Evolutionary conservation across 2,329 filamentous ascomycete genomes (phyloP).

Genomic region (Paraconiothyrium brasiliense): DNA sequence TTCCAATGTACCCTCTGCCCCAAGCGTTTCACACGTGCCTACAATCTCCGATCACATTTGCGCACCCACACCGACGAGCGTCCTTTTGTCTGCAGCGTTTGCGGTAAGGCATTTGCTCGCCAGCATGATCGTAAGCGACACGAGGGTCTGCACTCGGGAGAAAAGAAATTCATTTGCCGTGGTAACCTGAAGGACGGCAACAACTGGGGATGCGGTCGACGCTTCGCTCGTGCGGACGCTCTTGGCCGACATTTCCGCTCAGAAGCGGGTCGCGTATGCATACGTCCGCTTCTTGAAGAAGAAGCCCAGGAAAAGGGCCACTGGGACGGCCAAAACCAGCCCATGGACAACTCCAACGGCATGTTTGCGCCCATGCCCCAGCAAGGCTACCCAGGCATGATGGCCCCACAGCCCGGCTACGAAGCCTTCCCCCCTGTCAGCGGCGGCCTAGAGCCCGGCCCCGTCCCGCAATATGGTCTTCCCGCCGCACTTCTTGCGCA

Average conservation of each 20-base stretch:
- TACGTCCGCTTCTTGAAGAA: slow-evolving; percentile 96
- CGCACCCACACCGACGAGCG: slow-evolving; percentile 97
- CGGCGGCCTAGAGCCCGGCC: slow-evolving; percentile 41
- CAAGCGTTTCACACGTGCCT: slow-evolving; percentile 94
- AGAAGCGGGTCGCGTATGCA: slow-evolving; percentile 94
- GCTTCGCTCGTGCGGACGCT: slow-evolving; percentile 95
- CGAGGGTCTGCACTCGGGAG: slow-evolving; percentile 93
- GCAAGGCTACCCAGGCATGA: slow-evolving; percentile 45
- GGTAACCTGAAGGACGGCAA: slow-evolving; percentile 84
- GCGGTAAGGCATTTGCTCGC: slow-evolving; percentile 94
- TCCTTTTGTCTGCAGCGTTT: slow-evolving; percentile 96
- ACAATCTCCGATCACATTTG: slow-evolving; percentile 93
- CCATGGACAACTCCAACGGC: slow-evolving; percentile 63
- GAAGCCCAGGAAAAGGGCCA: slow-evolving; percentile 82
- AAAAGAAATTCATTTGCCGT: slow-evolving; percentile 98
- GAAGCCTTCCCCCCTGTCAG: slow-evolving; percentile 39
- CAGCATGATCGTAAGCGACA: slow-evolving; percentile 98
- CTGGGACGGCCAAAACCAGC: slow-evolving; percentile 65
- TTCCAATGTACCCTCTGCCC: slow-evolving; percentile 95
- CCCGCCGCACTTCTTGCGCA: slow-evolving; percentile 89
- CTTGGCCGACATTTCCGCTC: slow-evolving; percentile 94
- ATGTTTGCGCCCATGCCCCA: slow-evolving; percentile 44
- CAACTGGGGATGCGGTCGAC: slow-evolving; percentile 90
- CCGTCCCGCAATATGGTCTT: slow-evolving; percentile 62
- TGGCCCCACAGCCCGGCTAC: slow-evolving; percentile 46